A percentile compares a stretch with the other conserved stretches of the same genome.
These are phyloP conservation scores for Iris macrosiphon DNA, from an alignment of 106 monocot genomes.

Conservation along the genomic window DNA sequence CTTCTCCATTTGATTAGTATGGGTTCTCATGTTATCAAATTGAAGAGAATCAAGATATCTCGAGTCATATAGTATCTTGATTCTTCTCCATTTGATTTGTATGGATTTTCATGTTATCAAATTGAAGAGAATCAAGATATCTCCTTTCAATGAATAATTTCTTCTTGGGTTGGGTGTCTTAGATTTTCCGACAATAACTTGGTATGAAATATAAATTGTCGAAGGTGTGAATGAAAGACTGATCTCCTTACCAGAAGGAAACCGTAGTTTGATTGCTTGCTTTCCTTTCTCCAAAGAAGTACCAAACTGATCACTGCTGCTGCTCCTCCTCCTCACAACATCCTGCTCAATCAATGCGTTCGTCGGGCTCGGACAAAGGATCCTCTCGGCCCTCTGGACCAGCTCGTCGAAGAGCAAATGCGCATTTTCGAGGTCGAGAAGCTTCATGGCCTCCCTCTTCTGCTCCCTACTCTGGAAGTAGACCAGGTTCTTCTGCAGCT, in stretches of 20 bases:
- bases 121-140: no score
- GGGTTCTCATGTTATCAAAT: no score
- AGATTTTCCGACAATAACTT: no score
- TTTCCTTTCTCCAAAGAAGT: background rate
- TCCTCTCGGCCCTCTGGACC: slow-evolving; percentile 7
- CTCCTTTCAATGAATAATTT: no score
- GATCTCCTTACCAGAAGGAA: background rate
- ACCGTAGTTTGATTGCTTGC: background rate
- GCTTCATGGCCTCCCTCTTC: slow-evolving; percentile 13
- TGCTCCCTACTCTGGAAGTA: slow-evolving; percentile 10
- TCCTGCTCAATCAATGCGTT: background rate
- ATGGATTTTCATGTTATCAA: no score
- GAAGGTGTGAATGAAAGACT: no score
- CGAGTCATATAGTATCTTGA: no score
- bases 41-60: no score
- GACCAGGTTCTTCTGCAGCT: slow-evolving; percentile 7
- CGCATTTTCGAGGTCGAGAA: slow-evolving; percentile 5
- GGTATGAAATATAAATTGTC: no score
- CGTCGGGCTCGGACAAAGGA: background rate
- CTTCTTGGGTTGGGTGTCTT: no score
- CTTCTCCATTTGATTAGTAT: no score
- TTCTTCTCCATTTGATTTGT: no score
- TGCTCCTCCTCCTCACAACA: background rate
- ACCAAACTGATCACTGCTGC: background rate
- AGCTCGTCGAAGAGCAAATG: slow-evolving; percentile 7